Evolutionary conservation across 2,329 filamentous ascomycete species (phyloP), one percentile per base, ranked within the genome.

Genomic region (Pochonia chlamydosporia): DNA sequence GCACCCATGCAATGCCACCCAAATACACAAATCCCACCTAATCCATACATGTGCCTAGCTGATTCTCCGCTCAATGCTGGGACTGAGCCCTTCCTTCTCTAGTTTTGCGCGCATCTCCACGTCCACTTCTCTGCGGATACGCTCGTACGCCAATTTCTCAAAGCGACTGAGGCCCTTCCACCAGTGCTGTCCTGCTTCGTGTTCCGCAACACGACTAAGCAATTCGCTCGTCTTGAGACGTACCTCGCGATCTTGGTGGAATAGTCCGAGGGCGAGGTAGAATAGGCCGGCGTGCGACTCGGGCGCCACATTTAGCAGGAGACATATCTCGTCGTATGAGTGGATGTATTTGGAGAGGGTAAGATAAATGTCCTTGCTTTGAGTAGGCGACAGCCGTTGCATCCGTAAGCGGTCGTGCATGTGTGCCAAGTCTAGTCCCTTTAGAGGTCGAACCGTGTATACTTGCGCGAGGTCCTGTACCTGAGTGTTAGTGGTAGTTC

Each of bases 101-200:
- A 70, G 58, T 61, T 68, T 73, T 25, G 59, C 63, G 47, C 64
- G 71, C 64, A 67, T 65, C 56, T 82, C 79, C 2, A 69, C 66
- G 43, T 83, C 79, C 7, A 70, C 67, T 56, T 82, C 89, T 50
- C 84, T 78, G 63, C 85, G 84, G 42, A 95, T 82, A 42, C 92
- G 79, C 55, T 86, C 84, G 59, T 86, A 96, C 3, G 87, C 92
- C 53, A 95, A 69, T 68, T 92, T 95, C 56, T 91, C 85, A 62
- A 96, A 99, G 39, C 89, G 77, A 49, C 90, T 93, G 42, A 99
- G 71, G 25, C 82, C 81, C 54, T 78, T 82, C 89, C 92, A 99
- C 77, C 93, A 97, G 67, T 97, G 89, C 59, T 90, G 79, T 2
- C 93, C 93, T 9, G 90, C 93, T 60, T 95, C 87, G 66, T 99